Conservation (phyloP, 2,329 filamentous ascomycete species). For the Colletotrichum karsti region DNA sequence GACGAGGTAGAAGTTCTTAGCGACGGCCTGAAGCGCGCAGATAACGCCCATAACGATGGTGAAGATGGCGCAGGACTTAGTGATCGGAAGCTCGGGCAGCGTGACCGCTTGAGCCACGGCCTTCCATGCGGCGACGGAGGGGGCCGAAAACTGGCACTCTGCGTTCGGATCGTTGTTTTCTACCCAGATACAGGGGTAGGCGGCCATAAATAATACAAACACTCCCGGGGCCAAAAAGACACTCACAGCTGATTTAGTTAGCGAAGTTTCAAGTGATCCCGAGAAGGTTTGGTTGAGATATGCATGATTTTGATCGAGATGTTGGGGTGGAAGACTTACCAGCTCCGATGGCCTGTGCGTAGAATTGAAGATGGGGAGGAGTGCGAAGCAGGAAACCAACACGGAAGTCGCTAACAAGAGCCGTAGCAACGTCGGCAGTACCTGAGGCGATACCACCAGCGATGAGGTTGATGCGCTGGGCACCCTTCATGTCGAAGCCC, state of each 20-base stretch:
- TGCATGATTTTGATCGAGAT: too few relatives aligned
- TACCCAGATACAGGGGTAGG: conserved; percentile 73
- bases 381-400: conserved; percentile 74
- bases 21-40: conserved; percentile 57
- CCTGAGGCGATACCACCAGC: conserved; percentile 67
- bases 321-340: background rate
- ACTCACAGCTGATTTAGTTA: conserved; percentile 54
- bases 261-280: background rate
- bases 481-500: conserved; percentile 52
- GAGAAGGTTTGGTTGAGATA: too few relatives aligned
- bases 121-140: conserved; percentile 72
- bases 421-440: conserved; percentile 61
- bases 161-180: conserved; percentile 43
- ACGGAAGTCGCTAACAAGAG: conserved; percentile 70
- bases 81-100: conserved; percentile 63
- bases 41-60: conserved; percentile 62
- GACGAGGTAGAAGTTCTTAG: conserved; percentile 62
- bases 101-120: conserved; percentile 71
- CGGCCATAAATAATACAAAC: conserved; percentile 73
- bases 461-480: conserved; percentile 72
- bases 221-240: conserved; percentile 73
- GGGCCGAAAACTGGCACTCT: conserved; percentile 66
- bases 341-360: conserved; percentile 70
- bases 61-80: conserved; percentile 63
- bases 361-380: conserved; percentile 71